phyloP scores from a whole-genome alignment of 2,329 filamentous ascomycete genomes.

The Cercospora sesami region DNA sequence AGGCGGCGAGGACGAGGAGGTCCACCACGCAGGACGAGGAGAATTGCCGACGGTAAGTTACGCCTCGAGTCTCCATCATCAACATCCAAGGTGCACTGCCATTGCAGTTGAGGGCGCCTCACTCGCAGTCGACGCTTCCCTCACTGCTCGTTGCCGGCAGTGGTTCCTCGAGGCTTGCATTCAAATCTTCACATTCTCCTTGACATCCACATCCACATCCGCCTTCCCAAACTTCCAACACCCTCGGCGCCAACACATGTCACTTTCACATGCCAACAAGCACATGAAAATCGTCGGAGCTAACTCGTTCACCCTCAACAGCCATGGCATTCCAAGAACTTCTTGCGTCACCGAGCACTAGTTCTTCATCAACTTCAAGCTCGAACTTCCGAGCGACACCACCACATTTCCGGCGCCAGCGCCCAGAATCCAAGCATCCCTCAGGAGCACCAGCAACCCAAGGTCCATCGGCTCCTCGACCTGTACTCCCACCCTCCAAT shows the following conservation, averaged over 20 bases:
- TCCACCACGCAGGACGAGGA: background rate
- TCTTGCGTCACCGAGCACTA: background rate
- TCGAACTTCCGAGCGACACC: background rate
- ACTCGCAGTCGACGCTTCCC: background rate
- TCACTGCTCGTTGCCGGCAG: no score
- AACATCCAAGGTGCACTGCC: background rate
- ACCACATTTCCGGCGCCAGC: background rate
- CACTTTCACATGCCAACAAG: background rate
- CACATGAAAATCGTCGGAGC: background rate
- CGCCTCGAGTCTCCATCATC: background rate
- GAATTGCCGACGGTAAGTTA: background rate
- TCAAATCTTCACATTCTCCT: background rate
- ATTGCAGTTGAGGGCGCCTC: background rate
- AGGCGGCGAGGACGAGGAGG: background rate
- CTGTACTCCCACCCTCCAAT: background rate
- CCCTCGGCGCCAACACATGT: background rate
- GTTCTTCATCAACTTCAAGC: background rate
- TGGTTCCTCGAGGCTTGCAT: no score
- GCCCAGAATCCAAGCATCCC: background rate
- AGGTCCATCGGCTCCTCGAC: background rate
- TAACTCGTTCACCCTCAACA: background rate
- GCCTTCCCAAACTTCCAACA: background rate
- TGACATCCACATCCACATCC: background rate
- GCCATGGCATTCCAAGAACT: constrained; percentile 14
- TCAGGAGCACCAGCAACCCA: background rate